Evolutionary conservation across 2,329 filamentous ascomycete species (phyloP).

Genomic region (Pyrenochaeta sp.): DNA sequence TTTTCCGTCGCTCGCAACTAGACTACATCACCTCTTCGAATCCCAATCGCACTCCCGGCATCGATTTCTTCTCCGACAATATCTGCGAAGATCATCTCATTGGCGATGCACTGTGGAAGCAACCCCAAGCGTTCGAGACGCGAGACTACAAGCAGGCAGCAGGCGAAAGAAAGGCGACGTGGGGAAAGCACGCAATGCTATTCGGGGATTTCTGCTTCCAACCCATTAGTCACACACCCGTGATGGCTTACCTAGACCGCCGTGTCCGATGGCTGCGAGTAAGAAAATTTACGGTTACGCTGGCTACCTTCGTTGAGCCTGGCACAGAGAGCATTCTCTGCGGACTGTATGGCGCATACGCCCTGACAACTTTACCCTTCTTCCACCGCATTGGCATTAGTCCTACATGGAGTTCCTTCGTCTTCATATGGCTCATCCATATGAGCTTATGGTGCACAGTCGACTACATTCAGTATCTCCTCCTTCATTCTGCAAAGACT

Average conservation of each 20-base stretch:
- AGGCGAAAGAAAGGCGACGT: slow-evolving; percentile 51
- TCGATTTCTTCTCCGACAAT: slow-evolving; percentile 93
- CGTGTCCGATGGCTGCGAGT: slow-evolving; percentile 91
- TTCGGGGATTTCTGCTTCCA: slow-evolving; percentile 90
- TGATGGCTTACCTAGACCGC: slow-evolving; percentile 79
- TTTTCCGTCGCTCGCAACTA: slow-evolving; percentile 94
- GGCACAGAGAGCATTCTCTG: slow-evolving; percentile 90
- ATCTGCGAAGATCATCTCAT: slow-evolving; percentile 99
- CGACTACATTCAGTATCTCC: slow-evolving; percentile 77
- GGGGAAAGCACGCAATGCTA: slow-evolving; percentile 82
- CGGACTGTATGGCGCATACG: slow-evolving; percentile 80
- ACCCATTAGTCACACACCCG: slow-evolving; percentile 82
- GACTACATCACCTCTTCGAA: slow-evolving; percentile 71
- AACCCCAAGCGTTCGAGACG: slow-evolving; percentile 51
- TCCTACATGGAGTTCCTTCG: slow-evolving; percentile 73
- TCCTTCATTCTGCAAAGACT: slow-evolving; percentile 76
- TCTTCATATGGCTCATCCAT: slow-evolving; percentile 70
- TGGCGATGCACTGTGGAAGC: slow-evolving; percentile 87
- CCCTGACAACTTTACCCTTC: slow-evolving; percentile 75
- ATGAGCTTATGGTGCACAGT: slow-evolving; percentile 75
- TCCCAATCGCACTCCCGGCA: slow-evolving; percentile 67
- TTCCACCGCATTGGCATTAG: slow-evolving; percentile 65
- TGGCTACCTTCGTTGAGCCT: slow-evolving; percentile 90
- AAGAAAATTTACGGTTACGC: slow-evolving; percentile 89
- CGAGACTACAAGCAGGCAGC: slow-evolving; percentile 30